A percentile compares a stretch with the other conserved stretches of the same genome.
Evolutionary conservation across 306 rosid genomes (phyloP).

Genomic region (Hylodesmum podocarpum): DNA sequence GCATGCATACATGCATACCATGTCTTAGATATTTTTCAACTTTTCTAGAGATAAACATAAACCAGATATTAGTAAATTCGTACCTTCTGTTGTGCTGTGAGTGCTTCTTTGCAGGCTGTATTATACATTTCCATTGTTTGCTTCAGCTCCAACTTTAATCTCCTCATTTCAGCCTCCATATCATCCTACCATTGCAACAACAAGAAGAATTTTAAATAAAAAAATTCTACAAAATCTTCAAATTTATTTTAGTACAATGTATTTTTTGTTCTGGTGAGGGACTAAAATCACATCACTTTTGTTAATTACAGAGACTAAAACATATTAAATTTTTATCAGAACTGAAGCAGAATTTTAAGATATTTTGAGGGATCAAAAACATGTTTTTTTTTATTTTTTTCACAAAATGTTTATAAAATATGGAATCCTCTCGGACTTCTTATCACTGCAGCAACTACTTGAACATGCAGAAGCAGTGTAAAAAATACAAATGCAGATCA

Average conservation of each 20-base stretch:
- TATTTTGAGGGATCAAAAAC: too few species aligned
- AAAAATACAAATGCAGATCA: not conserved
- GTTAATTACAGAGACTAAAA: too few species aligned
- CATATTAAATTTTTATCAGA: too few species aligned
- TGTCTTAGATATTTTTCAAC: constrained; percentile 21
- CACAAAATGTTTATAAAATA: not conserved
- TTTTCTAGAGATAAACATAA: not conserved
- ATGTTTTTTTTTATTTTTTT: too few species aligned
- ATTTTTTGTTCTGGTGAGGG: too few species aligned
- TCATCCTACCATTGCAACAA: constrained; percentile 65
- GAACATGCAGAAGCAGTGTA: not conserved
- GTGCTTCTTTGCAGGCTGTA: constrained; percentile 94
- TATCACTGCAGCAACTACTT: not conserved
- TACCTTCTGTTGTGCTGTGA: constrained; percentile 83
- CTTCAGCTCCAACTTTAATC: constrained; percentile 89
- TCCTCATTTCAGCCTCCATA: constrained; percentile 86
- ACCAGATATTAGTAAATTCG: not conserved
- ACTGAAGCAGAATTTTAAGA: too few species aligned
- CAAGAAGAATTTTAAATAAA: not conserved
- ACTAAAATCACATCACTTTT: too few species aligned
- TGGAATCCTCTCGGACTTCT: not conserved
- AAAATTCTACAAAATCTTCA: not conserved
- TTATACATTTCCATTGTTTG: constrained; percentile 98
- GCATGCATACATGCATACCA: constrained; percentile 6
- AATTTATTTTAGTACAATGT: too few species aligned